phyloP scores from a whole-genome alignment of 306 rosid species.

The Styphnolobium japonicum region DNA sequence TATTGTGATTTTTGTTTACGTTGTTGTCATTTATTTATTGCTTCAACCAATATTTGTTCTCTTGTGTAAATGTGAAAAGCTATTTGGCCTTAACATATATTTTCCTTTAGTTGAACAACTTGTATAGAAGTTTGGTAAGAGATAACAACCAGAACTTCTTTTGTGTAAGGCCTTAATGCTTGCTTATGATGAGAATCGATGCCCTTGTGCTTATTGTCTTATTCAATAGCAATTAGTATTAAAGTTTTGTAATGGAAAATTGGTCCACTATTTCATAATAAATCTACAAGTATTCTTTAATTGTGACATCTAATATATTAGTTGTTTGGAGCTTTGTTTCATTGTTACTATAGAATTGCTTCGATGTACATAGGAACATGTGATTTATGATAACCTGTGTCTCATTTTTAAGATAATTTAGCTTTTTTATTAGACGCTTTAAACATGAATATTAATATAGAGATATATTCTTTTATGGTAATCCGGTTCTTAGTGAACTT shows the following conservation, averaged over 20 bases:
- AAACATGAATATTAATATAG: background rate
- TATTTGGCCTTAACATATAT: background rate
- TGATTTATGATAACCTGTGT: background rate
- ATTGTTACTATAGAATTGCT: background rate
- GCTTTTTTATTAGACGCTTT: background rate
- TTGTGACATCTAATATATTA: background rate
- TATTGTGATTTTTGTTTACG: background rate
- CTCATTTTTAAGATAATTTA: background rate
- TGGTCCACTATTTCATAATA: no score
- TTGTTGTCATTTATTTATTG: background rate
- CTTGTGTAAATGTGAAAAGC: background rate
- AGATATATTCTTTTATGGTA: background rate
- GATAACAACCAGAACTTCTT: background rate
- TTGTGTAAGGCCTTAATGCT: background rate
- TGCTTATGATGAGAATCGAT: conserved; percentile 2
- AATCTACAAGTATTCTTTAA: background rate
- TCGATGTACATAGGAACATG: background rate
- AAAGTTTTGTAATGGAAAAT: no score
- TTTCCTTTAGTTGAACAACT: background rate
- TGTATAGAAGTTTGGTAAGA: background rate
- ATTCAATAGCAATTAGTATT: background rate
- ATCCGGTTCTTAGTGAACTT: conserved; percentile 3
- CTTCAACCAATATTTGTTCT: conserved; percentile 3
- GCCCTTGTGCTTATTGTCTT: background rate
- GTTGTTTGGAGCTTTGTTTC: background rate